phyloP scores from a whole-genome alignment of 2,329 filamentous ascomycete genomes.

The Ascocoryne sarcoides region DNA sequence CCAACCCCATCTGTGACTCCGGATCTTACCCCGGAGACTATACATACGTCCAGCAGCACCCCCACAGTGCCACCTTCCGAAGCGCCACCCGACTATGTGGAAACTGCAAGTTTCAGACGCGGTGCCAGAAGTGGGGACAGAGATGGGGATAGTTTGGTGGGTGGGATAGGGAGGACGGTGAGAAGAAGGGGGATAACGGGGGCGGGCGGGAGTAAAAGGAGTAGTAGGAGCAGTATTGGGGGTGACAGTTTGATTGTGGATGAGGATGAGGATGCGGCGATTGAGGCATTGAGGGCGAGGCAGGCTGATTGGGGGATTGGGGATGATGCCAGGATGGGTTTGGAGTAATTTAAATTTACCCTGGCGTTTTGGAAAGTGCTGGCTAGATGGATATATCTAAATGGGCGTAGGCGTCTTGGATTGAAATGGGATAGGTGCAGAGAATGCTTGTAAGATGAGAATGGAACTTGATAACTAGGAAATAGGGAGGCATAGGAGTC shows the following conservation, averaged over 20 bases:
- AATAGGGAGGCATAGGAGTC: no score
- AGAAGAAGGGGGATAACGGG: background rate
- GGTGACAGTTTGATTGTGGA: slow-evolving; percentile 11
- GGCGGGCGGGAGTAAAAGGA: slow-evolving; percentile 7
- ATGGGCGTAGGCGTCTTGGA: no score
- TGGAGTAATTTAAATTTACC: slow-evolving; percentile 55
- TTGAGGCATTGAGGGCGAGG: slow-evolving; percentile 42
- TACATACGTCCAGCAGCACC: slow-evolving; percentile 13
- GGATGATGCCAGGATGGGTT: slow-evolving; percentile 75
- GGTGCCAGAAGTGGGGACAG: slow-evolving; percentile 1
- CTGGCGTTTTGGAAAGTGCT: no score
- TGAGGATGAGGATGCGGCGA: slow-evolving; percentile 32
- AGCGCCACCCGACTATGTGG: slow-evolving; percentile 12
- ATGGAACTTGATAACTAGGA: no score
- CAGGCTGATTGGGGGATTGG: slow-evolving; percentile 67
- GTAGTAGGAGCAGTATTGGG: slow-evolving; percentile 11
- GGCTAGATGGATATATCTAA: no score
- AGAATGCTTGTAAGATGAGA: no score
- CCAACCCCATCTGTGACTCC: slow-evolving; percentile 29
- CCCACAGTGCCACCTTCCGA: slow-evolving; percentile 1
- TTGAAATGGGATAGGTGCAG: no score
- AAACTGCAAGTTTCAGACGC: slow-evolving; percentile 4
- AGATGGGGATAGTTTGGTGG: slow-evolving; percentile 12
- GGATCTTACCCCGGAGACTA: slow-evolving; percentile 20
- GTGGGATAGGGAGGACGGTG: background rate